Conservation (phyloP, 768 basidiomycete genomes). For the Rubroboletus pulcherrimus region DNA sequence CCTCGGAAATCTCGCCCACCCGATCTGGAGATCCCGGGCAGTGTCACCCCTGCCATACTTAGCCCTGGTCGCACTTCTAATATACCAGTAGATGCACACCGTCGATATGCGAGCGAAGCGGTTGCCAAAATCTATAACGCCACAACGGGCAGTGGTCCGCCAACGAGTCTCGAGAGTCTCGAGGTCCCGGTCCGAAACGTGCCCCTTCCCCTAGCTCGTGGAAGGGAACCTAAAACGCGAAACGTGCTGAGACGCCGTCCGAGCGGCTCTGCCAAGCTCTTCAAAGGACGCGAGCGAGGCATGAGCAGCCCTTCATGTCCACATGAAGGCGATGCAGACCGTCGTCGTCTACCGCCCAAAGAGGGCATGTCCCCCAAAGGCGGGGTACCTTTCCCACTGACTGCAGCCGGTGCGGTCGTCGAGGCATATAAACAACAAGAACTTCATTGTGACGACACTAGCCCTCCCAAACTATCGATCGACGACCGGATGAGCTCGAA, state of each 20-base stretch:
- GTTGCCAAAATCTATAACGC: constrained; percentile 2
- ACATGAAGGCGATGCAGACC: not conserved
- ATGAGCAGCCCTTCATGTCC: constrained; percentile 6
- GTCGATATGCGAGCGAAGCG: constrained; percentile 20
- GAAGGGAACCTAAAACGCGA: constrained; percentile 21
- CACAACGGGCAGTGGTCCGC: not conserved
- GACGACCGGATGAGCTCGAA: constrained; percentile 23
- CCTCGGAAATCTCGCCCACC: constrained; percentile 22
- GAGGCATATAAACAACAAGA: constrained; percentile 48
- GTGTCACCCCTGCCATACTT: not conserved
- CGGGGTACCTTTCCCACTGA: constrained; percentile 24
- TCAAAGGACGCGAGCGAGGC: constrained; percentile 13
- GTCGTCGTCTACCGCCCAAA: not conserved
- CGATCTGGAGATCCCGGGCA: constrained; percentile 21
- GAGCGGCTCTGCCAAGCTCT: constrained; percentile 24
- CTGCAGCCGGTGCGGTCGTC: constrained; percentile 45
- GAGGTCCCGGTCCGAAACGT: constrained; percentile 6
- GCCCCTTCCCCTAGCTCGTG: not conserved
- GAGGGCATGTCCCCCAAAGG: not conserved
- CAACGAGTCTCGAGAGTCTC: constrained; percentile 14
- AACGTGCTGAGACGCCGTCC: constrained; percentile 33
- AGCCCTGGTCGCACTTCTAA: not conserved
- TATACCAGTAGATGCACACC: constrained; percentile 12
- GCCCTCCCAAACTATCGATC: constrained; percentile 20
- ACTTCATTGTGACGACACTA: constrained; percentile 15